phyloP scores from a whole-genome alignment of 306 rosid species.

The Castanospermum australe region DNA sequence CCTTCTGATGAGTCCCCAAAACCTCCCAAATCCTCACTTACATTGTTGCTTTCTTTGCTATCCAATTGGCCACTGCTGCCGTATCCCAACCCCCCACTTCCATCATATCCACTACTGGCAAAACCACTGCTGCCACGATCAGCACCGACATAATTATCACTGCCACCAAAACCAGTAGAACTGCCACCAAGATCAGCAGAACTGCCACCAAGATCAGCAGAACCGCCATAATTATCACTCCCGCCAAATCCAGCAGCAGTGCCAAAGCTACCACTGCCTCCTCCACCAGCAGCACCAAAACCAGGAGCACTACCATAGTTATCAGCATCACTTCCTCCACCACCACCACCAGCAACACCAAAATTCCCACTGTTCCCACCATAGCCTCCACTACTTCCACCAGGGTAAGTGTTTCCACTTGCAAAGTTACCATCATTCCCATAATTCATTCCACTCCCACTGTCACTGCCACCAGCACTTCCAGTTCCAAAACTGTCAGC shows the following conservation, averaged over 20 bases:
- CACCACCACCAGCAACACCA: constrained; percentile 31
- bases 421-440: constrained; percentile 34
- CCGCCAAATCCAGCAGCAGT: constrained; percentile 15
- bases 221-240: not conserved
- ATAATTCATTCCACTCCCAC: constrained; percentile 35
- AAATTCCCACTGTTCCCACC: constrained; percentile 20
- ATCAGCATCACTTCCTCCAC: not conserved
- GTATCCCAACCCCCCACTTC: constrained; percentile 23
- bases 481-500: constrained; percentile 34
- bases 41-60: constrained; percentile 25
- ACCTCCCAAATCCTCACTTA: constrained; percentile 33
- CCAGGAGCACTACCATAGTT: constrained; percentile 27
- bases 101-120: constrained; percentile 26
- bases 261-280: constrained; percentile 2
- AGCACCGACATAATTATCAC: too few species aligned
- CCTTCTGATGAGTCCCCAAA: constrained; percentile 34
- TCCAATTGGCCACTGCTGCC: constrained; percentile 38
- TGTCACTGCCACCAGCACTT: constrained; percentile 22
- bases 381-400: constrained; percentile 38
- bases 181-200: too few species aligned
- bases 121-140: constrained; percentile 15
- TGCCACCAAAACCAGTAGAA: too few species aligned
- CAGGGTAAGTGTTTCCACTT: constrained; percentile 26
- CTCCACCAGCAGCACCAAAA: constrained; percentile 18
- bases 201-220: constrained; percentile 13